phyloP scores from a whole-genome alignment of 83 land plant species.

The Thuja plicata region DNA sequence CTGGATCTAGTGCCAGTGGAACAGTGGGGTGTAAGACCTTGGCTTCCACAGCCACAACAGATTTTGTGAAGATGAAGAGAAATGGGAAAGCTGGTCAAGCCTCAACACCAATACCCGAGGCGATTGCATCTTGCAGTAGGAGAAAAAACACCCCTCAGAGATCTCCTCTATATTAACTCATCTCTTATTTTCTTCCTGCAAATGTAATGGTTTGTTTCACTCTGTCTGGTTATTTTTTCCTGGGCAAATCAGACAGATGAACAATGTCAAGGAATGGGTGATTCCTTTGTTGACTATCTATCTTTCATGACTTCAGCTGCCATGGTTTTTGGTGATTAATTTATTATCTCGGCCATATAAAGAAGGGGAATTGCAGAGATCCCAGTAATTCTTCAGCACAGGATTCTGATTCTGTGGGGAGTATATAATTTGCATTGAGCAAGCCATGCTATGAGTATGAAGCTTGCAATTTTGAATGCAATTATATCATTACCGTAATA shows the following conservation, averaged over 20 bases:
- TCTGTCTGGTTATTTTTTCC: slow-evolving; percentile 11
- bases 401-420: neutral
- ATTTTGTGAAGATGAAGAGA: slow-evolving; percentile 12
- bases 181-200: neutral
- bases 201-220: slow-evolving; percentile 1
- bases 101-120: neutral
- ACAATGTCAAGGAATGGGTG: slow-evolving; percentile 2
- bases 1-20: slow-evolving; percentile 20
- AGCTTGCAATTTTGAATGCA: slow-evolving; percentile 14
- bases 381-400: neutral
- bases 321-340: slow-evolving; percentile 13
- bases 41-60: slow-evolving; percentile 16
- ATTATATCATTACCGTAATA: neutral
- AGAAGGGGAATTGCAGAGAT: neutral
- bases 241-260: neutral
- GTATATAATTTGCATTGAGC: slow-evolving; percentile 11
- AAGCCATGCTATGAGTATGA: neutral
- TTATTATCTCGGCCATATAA: slow-evolving; percentile 9
- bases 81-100: slow-evolving; percentile 1
- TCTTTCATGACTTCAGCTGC: neutral
- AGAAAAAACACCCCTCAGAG: slow-evolving; percentile 19
- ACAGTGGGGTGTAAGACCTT: slow-evolving; percentile 19
- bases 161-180: slow-evolving; percentile 12
- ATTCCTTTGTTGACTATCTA: slow-evolving; percentile 4
- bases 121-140: slow-evolving; percentile 1